Base-by-base conservation (phyloP, 2,329 filamentous ascomycete genomes). In the Fusarium tjaetaba region DNA sequence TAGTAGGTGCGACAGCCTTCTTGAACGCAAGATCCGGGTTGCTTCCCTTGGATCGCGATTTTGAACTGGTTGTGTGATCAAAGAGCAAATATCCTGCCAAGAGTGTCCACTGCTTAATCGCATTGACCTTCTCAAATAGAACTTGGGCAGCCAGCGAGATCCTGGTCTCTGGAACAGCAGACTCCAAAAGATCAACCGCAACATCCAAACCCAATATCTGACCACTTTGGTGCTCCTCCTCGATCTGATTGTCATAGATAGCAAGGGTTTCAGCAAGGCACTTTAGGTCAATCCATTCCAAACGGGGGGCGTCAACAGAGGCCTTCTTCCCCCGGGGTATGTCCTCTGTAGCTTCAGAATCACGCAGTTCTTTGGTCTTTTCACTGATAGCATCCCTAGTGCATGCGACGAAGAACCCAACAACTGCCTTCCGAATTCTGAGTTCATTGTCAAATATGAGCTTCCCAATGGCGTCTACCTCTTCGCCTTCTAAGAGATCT, bases 261-360 rank as follows among this genome's bases (percentile, higher is more conserved):
- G 93, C 89, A 32, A 99, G 86, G 16, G 93, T 92, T 81, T 97
- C 94, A 6, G 93, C 94, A 20, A 99, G 86, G 74, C 93, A 96
- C 83, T 98, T 99, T 79, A 97, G 90, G 79, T 94, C 94, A 77
- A 98, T 89, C 96, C 96, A 99, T 71, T 93, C 92, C 51, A 91
- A 86, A 69, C 93, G 91, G 5, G 95, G 94, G 5, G 90, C 90
- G 60, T 93, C 91, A 70, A 91, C 93, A 73, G 95, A 92, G 18
- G 95, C 91, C n/a, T 93, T 89, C 42, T 89, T 87, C 4, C 89
- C 89, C 14, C 91, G 89, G 64, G 97, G 88, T 30, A 78, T 78
- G 78, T 98, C 95, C 51, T 94, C 90, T 14, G 97, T 85, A 1
- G 86, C 88, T 74, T 96, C 94, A 60, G 91, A 89, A 30, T 96